Conservation (phyloP, 1,139 yeast genomes). For the Geotrichum candidum region DNA sequence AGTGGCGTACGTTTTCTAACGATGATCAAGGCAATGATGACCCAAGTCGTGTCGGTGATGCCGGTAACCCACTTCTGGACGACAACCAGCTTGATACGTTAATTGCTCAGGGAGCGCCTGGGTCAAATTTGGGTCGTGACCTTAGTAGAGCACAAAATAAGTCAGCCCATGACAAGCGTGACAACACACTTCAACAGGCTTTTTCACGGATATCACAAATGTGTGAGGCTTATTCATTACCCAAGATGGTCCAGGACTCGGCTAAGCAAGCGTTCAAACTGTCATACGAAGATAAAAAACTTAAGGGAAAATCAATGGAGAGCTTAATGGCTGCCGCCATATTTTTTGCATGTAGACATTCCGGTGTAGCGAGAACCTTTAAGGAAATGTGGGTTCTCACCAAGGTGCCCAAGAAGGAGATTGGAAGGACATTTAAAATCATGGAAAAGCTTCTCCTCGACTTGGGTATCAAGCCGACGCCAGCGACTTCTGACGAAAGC, state of each 20-base stretch:
- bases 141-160: slow-evolving; percentile 84
- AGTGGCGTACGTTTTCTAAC: slow-evolving; percentile 94
- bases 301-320: slow-evolving; percentile 89
- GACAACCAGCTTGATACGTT: slow-evolving; percentile 88
- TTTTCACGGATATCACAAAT: slow-evolving; percentile 87
- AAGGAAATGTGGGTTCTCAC: slow-evolving; percentile 95
- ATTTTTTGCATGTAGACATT: slow-evolving; percentile 88
- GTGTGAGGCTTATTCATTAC: slow-evolving; percentile 94
- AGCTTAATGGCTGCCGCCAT: slow-evolving; percentile 96
- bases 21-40: slow-evolving; percentile 98
- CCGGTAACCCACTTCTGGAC: slow-evolving; percentile 86
- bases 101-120: slow-evolving; percentile 72
- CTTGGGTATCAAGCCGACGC: slow-evolving; percentile 31
- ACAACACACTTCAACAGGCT: slow-evolving; percentile 80
- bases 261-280: slow-evolving; percentile 93
- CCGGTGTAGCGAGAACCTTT: slow-evolving; percentile 90
- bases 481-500: slow-evolving; percentile 26
- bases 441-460: slow-evolving; percentile 60
- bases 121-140: slow-evolving; percentile 70
- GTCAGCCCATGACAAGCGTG: slow-evolving; percentile 78
- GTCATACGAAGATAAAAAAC: slow-evolving; percentile 79
- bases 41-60: slow-evolving; percentile 99
- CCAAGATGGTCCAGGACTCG: slow-evolving; percentile 92
- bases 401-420: slow-evolving; percentile 87
- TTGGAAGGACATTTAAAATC: slow-evolving; percentile 68